Conservation (phyloP, 768 basidiomycete genomes). For the Crucibulum laeve region DNA sequence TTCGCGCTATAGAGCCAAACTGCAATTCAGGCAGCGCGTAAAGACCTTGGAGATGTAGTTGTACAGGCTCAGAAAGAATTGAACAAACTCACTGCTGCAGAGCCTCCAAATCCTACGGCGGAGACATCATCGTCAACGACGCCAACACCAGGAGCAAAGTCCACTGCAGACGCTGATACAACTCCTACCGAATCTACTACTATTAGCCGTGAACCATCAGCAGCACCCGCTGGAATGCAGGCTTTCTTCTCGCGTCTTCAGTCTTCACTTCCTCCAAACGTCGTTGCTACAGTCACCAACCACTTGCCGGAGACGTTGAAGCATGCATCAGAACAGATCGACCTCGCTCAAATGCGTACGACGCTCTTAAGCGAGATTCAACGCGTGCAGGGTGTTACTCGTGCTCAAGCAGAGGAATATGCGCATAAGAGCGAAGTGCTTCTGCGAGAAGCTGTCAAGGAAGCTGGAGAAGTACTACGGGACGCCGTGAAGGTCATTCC, state of each 20-base stretch:
- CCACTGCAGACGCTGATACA: conserved; percentile 8
- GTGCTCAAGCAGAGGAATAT: conserved; percentile 82
- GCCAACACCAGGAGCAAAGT: not conserved
- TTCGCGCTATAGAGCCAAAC: conserved; percentile 52
- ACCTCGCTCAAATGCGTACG: conserved; percentile 63
- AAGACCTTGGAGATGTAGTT: conserved; percentile 70
- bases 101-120: conserved; percentile 7
- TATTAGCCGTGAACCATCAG: conserved; percentile 12
- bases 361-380: conserved; percentile 64
- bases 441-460: conserved; percentile 66
- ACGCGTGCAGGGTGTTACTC: conserved; percentile 70
- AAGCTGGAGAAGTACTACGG: conserved; percentile 75
- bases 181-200: conserved; percentile 13
- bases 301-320: conserved; percentile 64
- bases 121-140: not conserved
- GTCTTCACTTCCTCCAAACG: conserved; percentile 68
- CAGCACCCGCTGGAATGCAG: conserved; percentile 23
- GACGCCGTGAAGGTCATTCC: conserved; percentile 94
- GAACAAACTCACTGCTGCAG: conserved; percentile 45
- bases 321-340: conserved; percentile 59
- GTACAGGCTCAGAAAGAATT: conserved; percentile 78
- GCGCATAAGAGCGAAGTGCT: conserved; percentile 68
- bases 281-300: conserved; percentile 63
- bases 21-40: conserved; percentile 63
- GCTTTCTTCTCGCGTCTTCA: conserved; percentile 69